Evolutionary conservation across 257 asterid genomes (phyloP), one percentile per base, ranked within the genome.

Genomic region (Parsonsia alboflavescens): DNA sequence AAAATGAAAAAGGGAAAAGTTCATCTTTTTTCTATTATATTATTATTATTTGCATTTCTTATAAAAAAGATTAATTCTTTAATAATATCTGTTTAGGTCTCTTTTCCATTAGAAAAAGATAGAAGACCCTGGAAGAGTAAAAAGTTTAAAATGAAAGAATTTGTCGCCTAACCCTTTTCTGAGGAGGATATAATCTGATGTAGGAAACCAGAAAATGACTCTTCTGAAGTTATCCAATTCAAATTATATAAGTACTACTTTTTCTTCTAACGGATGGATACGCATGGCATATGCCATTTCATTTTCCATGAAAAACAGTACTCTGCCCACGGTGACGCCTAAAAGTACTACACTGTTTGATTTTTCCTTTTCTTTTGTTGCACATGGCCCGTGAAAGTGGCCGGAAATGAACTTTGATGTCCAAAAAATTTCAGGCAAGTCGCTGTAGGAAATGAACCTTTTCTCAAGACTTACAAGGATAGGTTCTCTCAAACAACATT

Each of bases 381-480:
- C 66, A 59, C 66, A 59, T 59, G 61, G n/a, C n/a, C 15, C 2
- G 56, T 50, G 21, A 41, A 58, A 58, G 39, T 41, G 1, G 59
- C 11, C 50, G 63, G 67, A 66, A 19, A 24, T 0, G n/a, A n/a
- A n/a, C 5, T 53, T 45, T 7, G 3, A 52, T 39, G n/a, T 15
- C 9, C 54, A 3, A 26, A 10, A 56, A 53, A 53, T 3, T 19
- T 44, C 81, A 94, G 98, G 78, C 86, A 87, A 0, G 96, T 84
- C 5, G 88, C 88, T 0, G 81, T 81, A 11, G 88, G 88, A 54
- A 84, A 84, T 52, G 88, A 84, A 61, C 84, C 86, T 15, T 84
- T 84, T 28, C 79, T 84, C 44, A 76, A 79, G 63, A 70, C 71
- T 45, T 84, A 84, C 80, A 84, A 84, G 67, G 76, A 79, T 15